Base-by-base conservation (phyloP, 2,329 filamentous ascomycete species). In the Coniella lustricola region DNA sequence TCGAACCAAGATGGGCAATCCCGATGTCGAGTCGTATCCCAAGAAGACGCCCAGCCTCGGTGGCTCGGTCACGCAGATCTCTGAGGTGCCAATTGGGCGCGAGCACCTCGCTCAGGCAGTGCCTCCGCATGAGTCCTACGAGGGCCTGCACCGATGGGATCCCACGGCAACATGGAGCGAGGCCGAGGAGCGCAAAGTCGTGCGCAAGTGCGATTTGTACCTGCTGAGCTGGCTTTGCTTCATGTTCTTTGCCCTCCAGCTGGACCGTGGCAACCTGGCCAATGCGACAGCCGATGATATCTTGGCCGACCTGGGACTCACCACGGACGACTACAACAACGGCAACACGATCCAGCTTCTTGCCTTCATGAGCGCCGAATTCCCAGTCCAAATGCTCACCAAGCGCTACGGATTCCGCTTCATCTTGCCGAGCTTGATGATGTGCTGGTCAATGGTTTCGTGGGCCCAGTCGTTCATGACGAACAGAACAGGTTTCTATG, bases 241-340 rank as follows among this genome's bases (percentile, higher is more conserved):
- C 18, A 73, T 73, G 56, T 84, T 84, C 63, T 82, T 84, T 49
- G 77, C 77, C 0, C 67, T 84, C 4, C 79, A 84, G 58, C 65
- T 84, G 7, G 81, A 84, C 59, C 69, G 82, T 41, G 79, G 79
- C 44, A 85, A 85, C 57, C 65, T 85, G 58, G 71, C 69, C 47
- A 81, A 82, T 55, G 81, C 80, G 3, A 65, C 80, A 25, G 79
- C 77, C 2, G 81, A 84, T 58, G 77, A 80, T 56, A 70, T 85
- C 57, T 68, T 86, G 8, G 65, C 62, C 41, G 82, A 82, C 48
- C 60, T 75, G 22, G 59, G 64, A 0, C 49, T 76, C 49, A 71
- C 60, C 0, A 72, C 67, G 9, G 68, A 77, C 59, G 73, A 79
- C 51, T 80, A 78, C 59, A 81, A 81, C 54, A 72, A 79, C 57